Base-by-base conservation (phyloP, 2,329 filamentous ascomycete species). In the Fusarium aywerte region DNA sequence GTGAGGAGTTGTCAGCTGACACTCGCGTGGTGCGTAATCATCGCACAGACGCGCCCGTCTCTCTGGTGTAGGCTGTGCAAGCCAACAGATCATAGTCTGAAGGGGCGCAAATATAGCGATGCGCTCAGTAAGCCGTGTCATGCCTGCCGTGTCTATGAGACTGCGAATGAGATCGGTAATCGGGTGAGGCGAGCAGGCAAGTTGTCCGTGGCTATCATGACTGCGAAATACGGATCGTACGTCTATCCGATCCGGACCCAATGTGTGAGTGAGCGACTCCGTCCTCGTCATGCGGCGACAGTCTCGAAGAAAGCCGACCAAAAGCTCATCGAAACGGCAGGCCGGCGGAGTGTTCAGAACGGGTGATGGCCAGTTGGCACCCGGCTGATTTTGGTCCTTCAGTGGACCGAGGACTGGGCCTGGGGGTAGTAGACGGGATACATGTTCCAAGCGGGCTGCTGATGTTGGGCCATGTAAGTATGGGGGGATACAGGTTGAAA, bases 271-370 rank as follows among this genome's bases (percentile, higher is more conserved):
- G 18, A 69, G 71, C 32, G 70, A 68, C 61, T 65, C 70, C 48
- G 70, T 58, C 36, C 70, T 65, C n/a, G 75, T 71, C 43, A 78
- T 73, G 45, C 71, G 73, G 39, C 74, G 78, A 57, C 78, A 78
- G 54, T 77, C 72, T 42, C 77, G 75, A 16, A 80, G 62, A 42
- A 81, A 76, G 45, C 76, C 73, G 32, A 74, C 66, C n/a, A 80
- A 54, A 33, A 79, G 71, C 36, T 74, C 71, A 49, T 81, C 78
- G 23, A 77, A 70, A 43, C 75, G 76, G 48, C 73, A 76, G 25
- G 71, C 73, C 31, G 76, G 70, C 39, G 70, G 62, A 8, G 71
- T 62, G 32, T 71, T 76, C 40, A 76, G 68, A 44, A 80, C 65
- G 25, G 76, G 74, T 42, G 76, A 60, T 61, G 79, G 76, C 77